phyloP scores from a whole-genome alignment of 73 alveolate genomes.

The Durusdinium trenchii region DNA sequence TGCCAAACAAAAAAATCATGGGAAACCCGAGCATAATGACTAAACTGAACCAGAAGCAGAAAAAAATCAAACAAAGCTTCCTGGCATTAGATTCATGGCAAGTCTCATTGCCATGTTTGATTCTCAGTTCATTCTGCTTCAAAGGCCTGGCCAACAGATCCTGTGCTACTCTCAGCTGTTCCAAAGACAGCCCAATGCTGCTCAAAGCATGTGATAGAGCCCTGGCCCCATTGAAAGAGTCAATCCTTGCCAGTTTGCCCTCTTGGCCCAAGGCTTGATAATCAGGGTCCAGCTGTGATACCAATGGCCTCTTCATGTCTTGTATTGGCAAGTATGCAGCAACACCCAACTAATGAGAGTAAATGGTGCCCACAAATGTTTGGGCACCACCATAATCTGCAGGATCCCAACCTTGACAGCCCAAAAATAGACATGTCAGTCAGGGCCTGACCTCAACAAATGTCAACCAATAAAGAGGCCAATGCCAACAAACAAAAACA shows the following conservation, averaged over 20 bases:
- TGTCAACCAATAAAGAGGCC: too few species aligned
- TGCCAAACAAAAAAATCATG: too few species aligned
- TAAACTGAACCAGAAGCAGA: too few species aligned
- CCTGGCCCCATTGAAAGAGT: neutral
- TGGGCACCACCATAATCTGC: slow-evolving; percentile 43
- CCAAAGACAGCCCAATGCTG: neutral
- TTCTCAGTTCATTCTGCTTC: neutral
- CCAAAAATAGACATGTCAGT: too few species aligned
- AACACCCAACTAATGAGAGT: neutral
- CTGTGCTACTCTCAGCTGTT: neutral
- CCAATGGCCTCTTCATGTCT: neutral
- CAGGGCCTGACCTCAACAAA: too few species aligned
- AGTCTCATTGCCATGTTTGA: too few species aligned
- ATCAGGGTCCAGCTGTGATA: neutral
- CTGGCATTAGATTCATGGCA: too few species aligned
- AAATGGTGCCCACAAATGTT: neutral
- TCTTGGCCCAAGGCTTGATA: neutral
- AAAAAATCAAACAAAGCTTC: too few species aligned
- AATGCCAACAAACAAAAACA: too few species aligned
- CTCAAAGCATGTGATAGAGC: slow-evolving; percentile 3
- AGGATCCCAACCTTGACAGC: slow-evolving; percentile 35
- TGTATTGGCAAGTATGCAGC: neutral
- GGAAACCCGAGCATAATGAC: too few species aligned
- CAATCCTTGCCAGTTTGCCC: neutral
- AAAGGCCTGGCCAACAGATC: neutral